Base-by-base conservation (phyloP, 495 filamentous ascomycete genomes). In the Cladorrhinum samala region DNA sequence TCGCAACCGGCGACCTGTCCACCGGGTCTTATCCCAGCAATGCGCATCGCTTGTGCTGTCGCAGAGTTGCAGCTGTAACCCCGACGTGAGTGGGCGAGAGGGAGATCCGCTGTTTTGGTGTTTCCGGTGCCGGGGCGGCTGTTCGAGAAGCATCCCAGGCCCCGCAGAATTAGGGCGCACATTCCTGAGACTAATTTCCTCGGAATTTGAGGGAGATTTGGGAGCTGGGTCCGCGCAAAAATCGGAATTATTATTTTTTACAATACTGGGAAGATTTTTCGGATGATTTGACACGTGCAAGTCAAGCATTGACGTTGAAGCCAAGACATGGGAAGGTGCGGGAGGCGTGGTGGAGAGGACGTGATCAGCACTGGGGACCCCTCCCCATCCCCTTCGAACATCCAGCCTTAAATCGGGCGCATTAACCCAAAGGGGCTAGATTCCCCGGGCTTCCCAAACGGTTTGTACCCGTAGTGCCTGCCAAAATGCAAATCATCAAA, bases 271-370 rank as follows among this genome's bases (percentile, higher is more conserved):
- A n/a, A n/a, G n/a, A n/a, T n/a, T n/a, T n/a, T n/a, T n/a, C n/a
- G n/a, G n/a, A n/a, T n/a, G n/a, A n/a, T n/a, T n/a, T n/a, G n/a
- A n/a, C n/a, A n/a, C n/a, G n/a, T n/a, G n/a, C n/a, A n/a, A n/a
- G n/a, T n/a, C n/a, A n/a, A n/a, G n/a, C n/a, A n/a, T n/a, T n/a
- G 42, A 24, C 42, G 42, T 45, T 45, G 20, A 45, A 45, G 42
- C 42, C 42, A 45, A 25, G 42, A 44, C 41, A 20, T 19, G 3
- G 16, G 4, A 41, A 41, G 39, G 13, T 18, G 39, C n/a, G 13
- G 11, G 39, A 18, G n/a, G 17, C n/a, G 39, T 41, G 39, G 27
- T 6, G 27, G 27, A n/a, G n/a, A 37, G 30, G 14, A 37, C 30
- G 30, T 37, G 30, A 37, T 37, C 30, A 37, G 30, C 30, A 37